phyloP scores from a whole-genome alignment of 495 filamentous ascomycete genomes.

The Neohortaea acidophila region DNA sequence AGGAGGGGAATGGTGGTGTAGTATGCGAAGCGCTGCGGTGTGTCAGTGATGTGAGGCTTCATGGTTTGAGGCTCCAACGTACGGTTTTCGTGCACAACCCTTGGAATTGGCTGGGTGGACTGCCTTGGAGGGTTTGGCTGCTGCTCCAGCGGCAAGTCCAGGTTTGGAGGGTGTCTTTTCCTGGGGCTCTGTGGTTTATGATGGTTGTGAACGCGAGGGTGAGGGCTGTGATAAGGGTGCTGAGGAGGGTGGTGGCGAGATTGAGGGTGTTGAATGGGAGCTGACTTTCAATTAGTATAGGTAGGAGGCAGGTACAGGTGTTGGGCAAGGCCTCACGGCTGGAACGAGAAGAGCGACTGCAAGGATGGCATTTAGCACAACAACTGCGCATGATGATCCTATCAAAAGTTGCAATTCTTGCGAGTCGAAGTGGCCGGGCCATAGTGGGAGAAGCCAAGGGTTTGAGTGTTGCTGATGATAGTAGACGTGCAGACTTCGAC shows the following conservation, averaged over 20 bases:
- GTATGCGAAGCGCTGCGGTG: conserved; percentile 16
- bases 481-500: conserved; percentile 21
- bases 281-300: conserved; percentile 6
- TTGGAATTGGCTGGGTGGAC: conserved; percentile 8
- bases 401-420: conserved; percentile 22
- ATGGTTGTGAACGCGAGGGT: conserved; percentile 23
- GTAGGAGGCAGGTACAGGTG: no score
- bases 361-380: conserved; percentile 19
- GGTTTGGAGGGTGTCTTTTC: conserved; percentile 22
- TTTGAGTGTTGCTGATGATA: conserved; percentile 23
- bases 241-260: conserved; percentile 19
- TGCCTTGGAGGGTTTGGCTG: conserved; percentile 2
- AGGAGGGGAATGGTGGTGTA: conserved; percentile 17
- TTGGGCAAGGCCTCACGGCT: no score
- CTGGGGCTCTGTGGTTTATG: conserved; percentile 22
- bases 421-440: conserved; percentile 26
- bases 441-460: conserved; percentile 27
- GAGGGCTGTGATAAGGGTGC: conserved; percentile 17
- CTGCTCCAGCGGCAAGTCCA: conserved; percentile 20
- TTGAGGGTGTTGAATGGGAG: conserved; percentile 17
- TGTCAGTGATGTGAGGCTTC: not conserved
- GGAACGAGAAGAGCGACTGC: conserved; percentile 17
- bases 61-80: not conserved
- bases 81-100: conserved; percentile 16
- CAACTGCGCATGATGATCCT: conserved; percentile 17